phyloP scores from a whole-genome alignment of 106 monocot species.

The Platanthera zijinensis region DNA sequence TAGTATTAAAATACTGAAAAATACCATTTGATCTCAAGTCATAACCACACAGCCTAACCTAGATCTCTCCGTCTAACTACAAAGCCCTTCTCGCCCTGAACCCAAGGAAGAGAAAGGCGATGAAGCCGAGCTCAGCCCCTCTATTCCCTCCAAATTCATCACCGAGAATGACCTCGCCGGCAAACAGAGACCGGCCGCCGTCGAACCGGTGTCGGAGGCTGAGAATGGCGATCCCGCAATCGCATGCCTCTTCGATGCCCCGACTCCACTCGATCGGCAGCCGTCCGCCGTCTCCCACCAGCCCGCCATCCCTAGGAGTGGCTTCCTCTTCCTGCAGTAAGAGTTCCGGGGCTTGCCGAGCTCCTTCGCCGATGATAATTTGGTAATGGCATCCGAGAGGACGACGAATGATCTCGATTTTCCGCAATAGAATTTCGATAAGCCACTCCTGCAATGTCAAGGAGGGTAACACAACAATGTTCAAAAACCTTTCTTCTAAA shows the following conservation, averaged over 20 bases:
- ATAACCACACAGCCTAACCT: too few species aligned
- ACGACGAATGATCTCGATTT: slow-evolving; percentile 54
- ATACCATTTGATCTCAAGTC: too few species aligned
- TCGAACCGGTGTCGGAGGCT: not conserved
- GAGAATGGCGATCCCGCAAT: not conserved
- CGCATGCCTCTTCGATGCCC: slow-evolving; percentile 22
- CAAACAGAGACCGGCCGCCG: not conserved
- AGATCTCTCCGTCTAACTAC: not conserved
- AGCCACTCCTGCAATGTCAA: slow-evolving; percentile 25
- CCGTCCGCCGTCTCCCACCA: slow-evolving; percentile 9
- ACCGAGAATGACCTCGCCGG: slow-evolving; percentile 29
- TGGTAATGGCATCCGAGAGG: slow-evolving; percentile 21
- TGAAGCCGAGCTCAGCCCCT: not conserved
- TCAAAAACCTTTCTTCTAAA: too few species aligned
- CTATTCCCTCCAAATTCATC: slow-evolving; percentile 17
- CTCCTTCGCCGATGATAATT: slow-evolving; percentile 24
- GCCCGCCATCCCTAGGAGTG: slow-evolving; percentile 18
- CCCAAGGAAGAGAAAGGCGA: not conserved
- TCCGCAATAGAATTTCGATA: slow-evolving; percentile 45
- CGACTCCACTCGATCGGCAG: not conserved
- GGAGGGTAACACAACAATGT: not conserved
- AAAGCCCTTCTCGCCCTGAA: not conserved
- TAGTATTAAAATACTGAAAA: too few species aligned
- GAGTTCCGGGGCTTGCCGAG: slow-evolving; percentile 33
- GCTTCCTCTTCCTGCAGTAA: slow-evolving; percentile 48